Evolutionary conservation across 768 basidiomycete species (phyloP).

Genomic region (Heimioporus sp.): DNA sequence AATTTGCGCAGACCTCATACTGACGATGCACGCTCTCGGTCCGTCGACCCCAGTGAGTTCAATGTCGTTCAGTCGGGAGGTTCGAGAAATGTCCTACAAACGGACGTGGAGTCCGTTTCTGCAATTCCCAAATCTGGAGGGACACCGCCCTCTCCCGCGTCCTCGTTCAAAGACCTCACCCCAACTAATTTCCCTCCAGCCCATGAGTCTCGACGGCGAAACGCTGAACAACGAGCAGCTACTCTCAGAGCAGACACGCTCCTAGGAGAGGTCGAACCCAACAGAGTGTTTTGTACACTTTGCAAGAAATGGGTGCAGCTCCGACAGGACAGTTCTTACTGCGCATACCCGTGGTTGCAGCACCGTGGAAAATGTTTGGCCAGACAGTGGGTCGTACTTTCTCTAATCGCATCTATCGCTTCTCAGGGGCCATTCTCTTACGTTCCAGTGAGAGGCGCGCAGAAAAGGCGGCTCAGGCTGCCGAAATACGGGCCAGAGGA

Average conservation of each 20-base stretch:
- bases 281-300: conserved; percentile 68
- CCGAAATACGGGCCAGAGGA: conserved; percentile 41
- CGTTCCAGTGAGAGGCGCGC: conserved; percentile 50
- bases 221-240: conserved; percentile 77
- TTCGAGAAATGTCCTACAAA: conserved; percentile 15
- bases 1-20: conserved; percentile 4
- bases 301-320: conserved; percentile 85
- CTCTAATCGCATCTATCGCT: not conserved
- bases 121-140: conserved; percentile 12
- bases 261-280: conserved; percentile 69
- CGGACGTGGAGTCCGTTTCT: conserved; percentile 5
- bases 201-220: conserved; percentile 67
- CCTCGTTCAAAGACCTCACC: conserved; percentile 57
- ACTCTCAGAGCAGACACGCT: conserved; percentile 64
- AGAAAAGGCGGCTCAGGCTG: conserved; percentile 54
- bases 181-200: conserved; percentile 54
- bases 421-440: conserved; percentile 14
- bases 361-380: conserved; percentile 74
- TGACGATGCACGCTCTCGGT: conserved; percentile 30
- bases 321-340: conserved; percentile 73
- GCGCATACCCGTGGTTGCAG: conserved; percentile 80
- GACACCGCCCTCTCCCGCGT: conserved; percentile 29
- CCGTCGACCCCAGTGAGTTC: conserved; percentile 25
- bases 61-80: conserved; percentile 22
- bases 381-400: conserved; percentile 52